These are phyloP conservation scores for Kalmusia sp. DNA, from an alignment of 2,329 filamentous ascomycete species.

Conservation along the genomic window DNA sequence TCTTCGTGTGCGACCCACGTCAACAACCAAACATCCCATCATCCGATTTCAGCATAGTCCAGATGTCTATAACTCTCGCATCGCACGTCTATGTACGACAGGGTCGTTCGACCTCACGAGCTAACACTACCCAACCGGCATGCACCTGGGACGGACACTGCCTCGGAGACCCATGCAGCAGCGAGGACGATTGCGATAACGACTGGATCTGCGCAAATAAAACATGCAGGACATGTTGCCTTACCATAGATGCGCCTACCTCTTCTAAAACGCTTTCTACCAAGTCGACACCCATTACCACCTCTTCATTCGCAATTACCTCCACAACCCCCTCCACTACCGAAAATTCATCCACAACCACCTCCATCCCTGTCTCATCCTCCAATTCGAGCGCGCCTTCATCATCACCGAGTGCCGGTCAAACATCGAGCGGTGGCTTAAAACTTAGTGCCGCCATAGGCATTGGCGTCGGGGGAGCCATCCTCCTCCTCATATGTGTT, in stretches of 20 bases:
- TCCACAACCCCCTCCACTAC: not conserved
- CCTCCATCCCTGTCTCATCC: not conserved
- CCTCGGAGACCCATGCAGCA: slow-evolving; percentile 26
- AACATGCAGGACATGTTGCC: slow-evolving; percentile 24
- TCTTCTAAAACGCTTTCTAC: not conserved
- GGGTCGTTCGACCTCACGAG: slow-evolving; percentile 5
- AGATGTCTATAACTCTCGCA: slow-evolving; percentile 6
- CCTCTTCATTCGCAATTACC: not conserved
- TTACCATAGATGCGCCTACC: not conserved
- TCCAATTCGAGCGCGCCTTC: not conserved
- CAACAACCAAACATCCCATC: not conserved
- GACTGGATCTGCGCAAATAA: slow-evolving; percentile 31
- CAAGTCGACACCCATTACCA: not conserved
- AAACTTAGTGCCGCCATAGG: slow-evolving; percentile 31
- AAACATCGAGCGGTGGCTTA: slow-evolving; percentile 14
- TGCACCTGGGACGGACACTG: slow-evolving; percentile 23
- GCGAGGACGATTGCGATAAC: slow-evolving; percentile 32
- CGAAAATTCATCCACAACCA: not conserved
- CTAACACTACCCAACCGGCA: slow-evolving; percentile 11
- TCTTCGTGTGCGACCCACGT: not conserved
- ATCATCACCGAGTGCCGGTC: not conserved
- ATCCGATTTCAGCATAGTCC: no score
- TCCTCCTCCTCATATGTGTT: slow-evolving; percentile 25
- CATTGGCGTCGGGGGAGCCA: slow-evolving; percentile 34
- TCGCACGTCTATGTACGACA: not conserved